These are phyloP conservation scores for Kuraishia borneana DNA, from an alignment of 805 yeast species.

Conservation along the genomic window DNA sequence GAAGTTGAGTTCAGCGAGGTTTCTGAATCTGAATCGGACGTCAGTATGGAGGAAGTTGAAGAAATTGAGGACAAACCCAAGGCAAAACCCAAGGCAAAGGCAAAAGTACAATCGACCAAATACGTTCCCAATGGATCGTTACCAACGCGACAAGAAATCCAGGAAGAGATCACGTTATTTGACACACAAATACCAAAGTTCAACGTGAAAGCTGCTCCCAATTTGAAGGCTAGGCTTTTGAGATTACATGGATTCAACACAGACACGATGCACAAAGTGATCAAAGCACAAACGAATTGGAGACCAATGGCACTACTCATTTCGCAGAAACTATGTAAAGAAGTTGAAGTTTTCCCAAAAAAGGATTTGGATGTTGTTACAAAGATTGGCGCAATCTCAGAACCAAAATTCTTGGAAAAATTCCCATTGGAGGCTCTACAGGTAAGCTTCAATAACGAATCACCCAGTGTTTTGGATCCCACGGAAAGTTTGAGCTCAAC, in stretches of 20 bases:
- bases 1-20: not conserved
- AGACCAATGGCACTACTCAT: slow-evolving; percentile 6
- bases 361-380: slow-evolving; percentile 4
- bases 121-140: slow-evolving; percentile 1
- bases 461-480: slow-evolving; percentile 1
- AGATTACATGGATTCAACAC: slow-evolving; percentile 7
- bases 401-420: slow-evolving; percentile 3
- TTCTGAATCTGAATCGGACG: slow-evolving; percentile 1
- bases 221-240: slow-evolving; percentile 1
- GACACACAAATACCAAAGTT: not conserved
- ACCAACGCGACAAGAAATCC: slow-evolving; percentile 1
- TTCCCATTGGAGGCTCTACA: too few species aligned
- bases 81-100: too few species aligned
- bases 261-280: slow-evolving; percentile 3
- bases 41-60: slow-evolving; percentile 4
- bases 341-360: not conserved
- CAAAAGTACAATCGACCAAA: slow-evolving; percentile 5
- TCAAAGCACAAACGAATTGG: slow-evolving; percentile 6
- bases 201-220: not conserved
- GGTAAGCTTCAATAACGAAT: slow-evolving; percentile 9
- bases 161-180: slow-evolving; percentile 1
- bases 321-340: slow-evolving; percentile 8
- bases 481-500: slow-evolving; percentile 9
- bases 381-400: not conserved
- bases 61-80: too few species aligned